Base-by-base conservation (phyloP, 2,329 filamentous ascomycete species). In the Tolypocladium nubicola region DNA sequence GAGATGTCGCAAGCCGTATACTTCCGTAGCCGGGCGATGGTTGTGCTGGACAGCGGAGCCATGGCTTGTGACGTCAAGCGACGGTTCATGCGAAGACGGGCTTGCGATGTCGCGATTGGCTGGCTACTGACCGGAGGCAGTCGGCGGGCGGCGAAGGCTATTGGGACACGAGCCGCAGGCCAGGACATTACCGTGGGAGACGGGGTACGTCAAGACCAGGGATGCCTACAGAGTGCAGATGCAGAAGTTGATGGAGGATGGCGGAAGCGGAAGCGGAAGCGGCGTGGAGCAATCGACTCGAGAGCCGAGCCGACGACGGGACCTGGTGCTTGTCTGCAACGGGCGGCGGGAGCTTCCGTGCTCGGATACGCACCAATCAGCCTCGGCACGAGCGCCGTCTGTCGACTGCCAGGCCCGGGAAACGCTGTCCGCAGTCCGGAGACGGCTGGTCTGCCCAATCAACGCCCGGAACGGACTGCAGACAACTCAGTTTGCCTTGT, bases 1-100 rank as follows among this genome's bases (percentile, higher is more conserved):
- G 87, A 88, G 59, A 90, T 75, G 77, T 89, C 77, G 68, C 77
- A 80, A 41, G 77, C 75, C 21, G 71, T 72, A 63, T 77, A 78
- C 41, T 68, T 63, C 58, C 62, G 64, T 30, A 75, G 71, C 56
- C 63, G 60, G 56, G 65, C 60, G 56, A 65, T 21, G 37, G 66
- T 63, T 39, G 63, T 60, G 47, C 40, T 13, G n/a, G 61, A 45
- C 21, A 63, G 52, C 14, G 57, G 41, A 38, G 61, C 41, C 45
- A 55, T 57, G 45, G 55, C 45, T 19, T 8, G 40, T 52, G 47
- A 52, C 57, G 55, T 39, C 35, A 37, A 38, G 13, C 21, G 43
- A 21, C 54, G 43, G 2, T 19, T 33, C 26, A 10, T 35, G 13
- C 4, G 16, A 1, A 35, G 19, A 26, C 11, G 16, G 9, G 16